Percentiles rank a stretch among this genome's conserved stretches.
Conservation (phyloP, 495 filamentous ascomycete genomes). For the Clavariopsis aquatica region DNA sequence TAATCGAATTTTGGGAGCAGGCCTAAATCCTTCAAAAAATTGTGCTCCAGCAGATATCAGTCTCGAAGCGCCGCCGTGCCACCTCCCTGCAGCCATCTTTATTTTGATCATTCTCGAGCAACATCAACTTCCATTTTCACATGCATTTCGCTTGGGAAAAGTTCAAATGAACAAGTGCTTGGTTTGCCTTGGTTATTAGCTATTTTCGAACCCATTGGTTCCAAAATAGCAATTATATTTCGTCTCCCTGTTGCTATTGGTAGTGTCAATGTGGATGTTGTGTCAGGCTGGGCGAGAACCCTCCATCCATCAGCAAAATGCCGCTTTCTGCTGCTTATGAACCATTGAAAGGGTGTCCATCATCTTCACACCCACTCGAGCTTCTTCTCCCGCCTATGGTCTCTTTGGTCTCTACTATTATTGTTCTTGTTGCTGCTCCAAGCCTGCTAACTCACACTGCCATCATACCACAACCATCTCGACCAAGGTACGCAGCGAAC, state of each 20-base stretch:
- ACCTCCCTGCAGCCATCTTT: neutral
- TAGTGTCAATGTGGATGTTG: neutral
- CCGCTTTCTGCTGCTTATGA: neutral
- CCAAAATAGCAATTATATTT: neutral
- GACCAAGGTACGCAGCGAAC: too few relatives aligned
- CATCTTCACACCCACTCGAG: neutral
- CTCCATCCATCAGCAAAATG: neutral
- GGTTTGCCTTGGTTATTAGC: neutral
- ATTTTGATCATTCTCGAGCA: neutral
- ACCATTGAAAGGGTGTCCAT: neutral
- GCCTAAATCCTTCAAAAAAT: slow-evolving; percentile 21
- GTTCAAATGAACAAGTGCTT: neutral
- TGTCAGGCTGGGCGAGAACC: neutral
- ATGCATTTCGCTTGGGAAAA: neutral
- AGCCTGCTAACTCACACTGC: too few relatives aligned
- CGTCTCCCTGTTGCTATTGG: neutral
- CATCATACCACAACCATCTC: too few relatives aligned
- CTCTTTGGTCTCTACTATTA: neutral
- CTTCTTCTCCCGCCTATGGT: neutral
- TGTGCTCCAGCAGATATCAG: neutral
- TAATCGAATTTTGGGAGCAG: slow-evolving; percentile 21
- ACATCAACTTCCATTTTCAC: neutral
- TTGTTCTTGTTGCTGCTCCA: too few relatives aligned
- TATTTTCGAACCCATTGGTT: neutral
- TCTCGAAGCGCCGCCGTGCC: slow-evolving; percentile 34